These are phyloP conservation scores for Phytophthora pistaciae DNA, from an alignment of 352 stramenopile species.

Conservation along the genomic window DNA sequence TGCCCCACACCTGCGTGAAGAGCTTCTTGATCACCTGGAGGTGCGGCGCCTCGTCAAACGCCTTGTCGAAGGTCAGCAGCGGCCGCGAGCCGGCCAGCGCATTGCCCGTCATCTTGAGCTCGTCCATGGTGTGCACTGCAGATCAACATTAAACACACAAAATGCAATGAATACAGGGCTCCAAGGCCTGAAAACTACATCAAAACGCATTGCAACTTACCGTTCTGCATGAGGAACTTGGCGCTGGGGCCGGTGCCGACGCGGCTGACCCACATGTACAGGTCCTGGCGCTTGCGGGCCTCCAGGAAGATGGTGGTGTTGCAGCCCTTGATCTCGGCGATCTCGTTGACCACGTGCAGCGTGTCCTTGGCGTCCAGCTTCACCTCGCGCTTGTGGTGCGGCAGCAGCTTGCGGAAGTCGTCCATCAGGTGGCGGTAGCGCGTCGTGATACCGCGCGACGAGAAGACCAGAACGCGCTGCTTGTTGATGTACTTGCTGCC, in stretches of 20 bases:
- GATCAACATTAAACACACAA: constrained; percentile 4
- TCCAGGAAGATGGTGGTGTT: constrained; percentile 98
- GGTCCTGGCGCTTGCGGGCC: constrained; percentile 97
- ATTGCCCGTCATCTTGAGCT: constrained; percentile 99
- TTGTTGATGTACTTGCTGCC: constrained; percentile 90
- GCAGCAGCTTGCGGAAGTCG: constrained; percentile 97
- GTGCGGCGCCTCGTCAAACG: constrained; percentile 92
- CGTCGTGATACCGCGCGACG: constrained; percentile 93
- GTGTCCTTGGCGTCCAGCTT: constrained; percentile 98
- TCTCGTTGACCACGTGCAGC: constrained; percentile 97
- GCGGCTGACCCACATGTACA: constrained; percentile 98
- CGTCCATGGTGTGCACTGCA: constrained; percentile 99
- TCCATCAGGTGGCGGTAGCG: constrained; percentile 98
- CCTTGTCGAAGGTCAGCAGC: constrained; percentile 97
- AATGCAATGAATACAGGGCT: neutral
- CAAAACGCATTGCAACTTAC: constrained; percentile 29
- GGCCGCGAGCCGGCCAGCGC: constrained; percentile 97
- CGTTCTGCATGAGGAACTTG: constrained; percentile 99
- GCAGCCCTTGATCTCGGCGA: constrained; percentile 98
- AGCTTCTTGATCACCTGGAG: constrained; percentile 97
- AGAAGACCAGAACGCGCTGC: constrained; percentile 94
- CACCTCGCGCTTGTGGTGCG: constrained; percentile 99
- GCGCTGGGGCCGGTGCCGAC: constrained; percentile 95
- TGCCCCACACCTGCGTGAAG: constrained; percentile 96
- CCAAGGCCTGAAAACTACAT: neutral